Conservation (phyloP, 2,329 filamentous ascomycete genomes). For the Aspergillus quadricinctus region DNA sequence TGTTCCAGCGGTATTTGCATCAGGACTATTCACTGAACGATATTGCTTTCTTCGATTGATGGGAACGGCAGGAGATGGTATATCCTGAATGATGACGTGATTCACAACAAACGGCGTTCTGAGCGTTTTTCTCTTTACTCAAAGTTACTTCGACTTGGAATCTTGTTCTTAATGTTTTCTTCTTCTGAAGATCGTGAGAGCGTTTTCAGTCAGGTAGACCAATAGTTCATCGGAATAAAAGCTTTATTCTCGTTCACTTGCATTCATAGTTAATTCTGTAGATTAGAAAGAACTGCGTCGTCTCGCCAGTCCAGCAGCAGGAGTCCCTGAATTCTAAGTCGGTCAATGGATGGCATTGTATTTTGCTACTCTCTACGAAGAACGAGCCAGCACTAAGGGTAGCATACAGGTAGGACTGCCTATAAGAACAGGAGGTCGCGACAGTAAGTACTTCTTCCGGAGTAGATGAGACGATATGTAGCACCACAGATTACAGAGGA, state of each 20-base stretch:
- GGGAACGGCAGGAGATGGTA: conserved; percentile 10
- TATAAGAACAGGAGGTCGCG: neutral
- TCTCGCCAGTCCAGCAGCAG: neutral
- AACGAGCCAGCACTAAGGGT: neutral
- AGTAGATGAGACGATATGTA: neutral
- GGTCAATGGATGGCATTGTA: neutral
- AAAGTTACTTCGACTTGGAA: neutral
- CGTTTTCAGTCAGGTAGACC: neutral
- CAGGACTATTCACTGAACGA: conserved; percentile 5
- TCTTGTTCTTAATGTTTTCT: neutral
- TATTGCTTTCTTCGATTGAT: conserved; percentile 14
- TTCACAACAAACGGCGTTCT: conserved; percentile 18
- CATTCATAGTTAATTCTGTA: neutral
- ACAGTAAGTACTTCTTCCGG: neutral
- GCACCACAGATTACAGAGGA: neutral
- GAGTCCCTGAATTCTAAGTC: neutral
- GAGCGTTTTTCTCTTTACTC: conserved; percentile 16
- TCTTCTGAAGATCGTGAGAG: neutral
- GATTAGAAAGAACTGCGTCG: neutral
- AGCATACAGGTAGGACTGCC: neutral
- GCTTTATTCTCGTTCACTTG: neutral
- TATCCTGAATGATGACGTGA: conserved; percentile 15
- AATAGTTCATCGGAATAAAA: neutral
- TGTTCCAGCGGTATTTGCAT: conserved; percentile 13
- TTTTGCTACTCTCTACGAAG: neutral